A percentile compares a stretch with the other conserved stretches of the same genome.
These are phyloP conservation scores for Helotiales sp. DNA, from an alignment of 2,329 filamentous ascomycete genomes.

Conservation along the genomic window DNA sequence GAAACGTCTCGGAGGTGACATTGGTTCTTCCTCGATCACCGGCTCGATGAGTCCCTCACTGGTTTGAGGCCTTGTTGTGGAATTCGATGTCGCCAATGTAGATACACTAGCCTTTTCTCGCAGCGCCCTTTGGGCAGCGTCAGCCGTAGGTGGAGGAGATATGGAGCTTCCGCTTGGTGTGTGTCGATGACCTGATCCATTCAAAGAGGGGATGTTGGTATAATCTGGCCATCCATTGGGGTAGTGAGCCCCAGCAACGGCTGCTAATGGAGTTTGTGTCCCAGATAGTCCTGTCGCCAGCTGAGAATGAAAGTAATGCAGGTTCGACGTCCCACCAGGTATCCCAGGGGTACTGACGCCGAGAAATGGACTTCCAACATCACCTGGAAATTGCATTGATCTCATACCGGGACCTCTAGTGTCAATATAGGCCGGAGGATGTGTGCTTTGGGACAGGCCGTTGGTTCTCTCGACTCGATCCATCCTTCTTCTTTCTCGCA, in stretches of 20 bases:
- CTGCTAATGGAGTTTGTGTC: slow-evolving; percentile 76
- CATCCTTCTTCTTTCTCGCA: slow-evolving; percentile 38
- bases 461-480: slow-evolving; percentile 37
- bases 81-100: slow-evolving; percentile 56
- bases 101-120: slow-evolving; percentile 63
- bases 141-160: slow-evolving; percentile 37
- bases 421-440: slow-evolving; percentile 41
- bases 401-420: slow-evolving; percentile 37
- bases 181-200: slow-evolving; percentile 27
- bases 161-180: slow-evolving; percentile 33
- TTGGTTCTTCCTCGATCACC: slow-evolving; percentile 32
- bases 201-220: slow-evolving; percentile 23
- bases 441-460: slow-evolving; percentile 22
- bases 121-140: slow-evolving; percentile 40
- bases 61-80: slow-evolving; percentile 57
- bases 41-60: slow-evolving; percentile 45
- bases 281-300: slow-evolving; percentile 71
- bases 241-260: slow-evolving; percentile 71
- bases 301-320: slow-evolving; percentile 82
- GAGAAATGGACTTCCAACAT: slow-evolving; percentile 57
- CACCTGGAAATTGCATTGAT: slow-evolving; percentile 34
- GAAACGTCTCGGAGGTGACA: slow-evolving; percentile 51
- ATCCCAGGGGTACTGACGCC: slow-evolving; percentile 62
- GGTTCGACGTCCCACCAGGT: slow-evolving; percentile 71
- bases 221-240: slow-evolving; percentile 49